phyloP scores from a whole-genome alignment of 345 rosid species.

The Litchi chinensis region DNA sequence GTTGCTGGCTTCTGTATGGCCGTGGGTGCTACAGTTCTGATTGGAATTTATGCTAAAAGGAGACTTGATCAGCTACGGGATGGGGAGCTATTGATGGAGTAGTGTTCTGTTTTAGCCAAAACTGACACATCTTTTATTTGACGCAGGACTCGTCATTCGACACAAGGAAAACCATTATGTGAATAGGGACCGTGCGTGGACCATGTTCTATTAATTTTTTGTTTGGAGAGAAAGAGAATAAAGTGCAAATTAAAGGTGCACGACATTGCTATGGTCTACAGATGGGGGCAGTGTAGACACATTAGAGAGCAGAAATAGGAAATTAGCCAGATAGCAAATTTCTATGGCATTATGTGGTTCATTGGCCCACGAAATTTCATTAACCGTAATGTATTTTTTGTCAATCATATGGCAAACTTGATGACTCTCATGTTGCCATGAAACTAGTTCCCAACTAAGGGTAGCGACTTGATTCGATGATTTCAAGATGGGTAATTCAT shows the following conservation, averaged over 20 bases:
- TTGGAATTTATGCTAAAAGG: constrained; percentile 11
- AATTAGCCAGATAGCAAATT: neutral
- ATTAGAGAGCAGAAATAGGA: neutral
- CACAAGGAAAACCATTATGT: neutral
- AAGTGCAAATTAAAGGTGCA: neutral
- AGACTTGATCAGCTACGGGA: constrained; percentile 7
- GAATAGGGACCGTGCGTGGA: neutral
- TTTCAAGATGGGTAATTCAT: too few species aligned
- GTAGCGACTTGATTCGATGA: too few species aligned
- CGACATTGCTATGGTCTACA: neutral
- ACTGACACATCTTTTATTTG: neutral
- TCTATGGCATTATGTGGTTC: neutral
- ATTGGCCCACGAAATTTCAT: neutral
- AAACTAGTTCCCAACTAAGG: too few species aligned
- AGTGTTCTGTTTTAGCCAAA: neutral
- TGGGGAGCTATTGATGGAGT: neutral
- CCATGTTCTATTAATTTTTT: neutral
- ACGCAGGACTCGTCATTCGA: neutral
- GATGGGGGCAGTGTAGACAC: neutral
- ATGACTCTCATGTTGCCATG: too few species aligned
- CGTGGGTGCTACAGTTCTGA: constrained; percentile 3
- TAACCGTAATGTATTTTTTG: too few species aligned
- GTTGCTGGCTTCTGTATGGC: constrained; percentile 5
- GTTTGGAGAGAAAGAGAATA: neutral
- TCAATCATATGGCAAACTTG: too few species aligned